Evolutionary conservation across 495 filamentous ascomycete genomes (phyloP), one percentile per base, ranked within the genome.

Genomic region (Cladorrhinum samala): DNA sequence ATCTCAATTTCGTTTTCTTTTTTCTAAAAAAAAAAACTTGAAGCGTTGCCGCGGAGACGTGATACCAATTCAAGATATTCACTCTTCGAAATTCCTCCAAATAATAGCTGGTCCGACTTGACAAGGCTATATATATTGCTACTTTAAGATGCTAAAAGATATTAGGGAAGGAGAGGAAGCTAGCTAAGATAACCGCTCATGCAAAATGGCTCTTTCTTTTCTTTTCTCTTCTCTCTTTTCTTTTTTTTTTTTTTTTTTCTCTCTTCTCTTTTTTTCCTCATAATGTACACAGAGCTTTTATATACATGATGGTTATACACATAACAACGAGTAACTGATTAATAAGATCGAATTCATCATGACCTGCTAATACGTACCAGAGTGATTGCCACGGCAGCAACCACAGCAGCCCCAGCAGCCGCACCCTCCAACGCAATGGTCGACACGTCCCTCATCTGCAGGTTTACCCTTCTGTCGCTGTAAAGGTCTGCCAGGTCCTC

Each of bases 401-500:
- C 78, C 1, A 88, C 59, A 2, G 80, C 75, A 6, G 85, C 86
- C 18, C 91, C 90, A 11, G 82, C 77, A n/a, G 81, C 86, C 37
- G 82, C 83, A 57, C 87, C 81, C 65, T 91, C 81, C 23, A 92
- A 64, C 11, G 82, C 83, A 51, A 86, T 70, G 23, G 83, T 68
- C 2, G 89, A 92, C 6, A 87, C 62, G 61, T 96, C 91, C 42
- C 83, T 77, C 68, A 89, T 88, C 18, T 81, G 79, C 42, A 91
- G 56, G 52, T 77, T 71, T 54, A 94, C 72, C 55, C 71, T 70
- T 56, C 83, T 76, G 25, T 91, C 84, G 69, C 88, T 94, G 72
- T 86, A 80, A 19, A 88, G 61, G 53, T 86, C 83, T 19, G 55
- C 49, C 11, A 76, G 57, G 2, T 60, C 61, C 0, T 60, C 60